Base-by-base conservation (phyloP, 2,329 filamentous ascomycete species). In the Fusarium torulosum region DNA sequence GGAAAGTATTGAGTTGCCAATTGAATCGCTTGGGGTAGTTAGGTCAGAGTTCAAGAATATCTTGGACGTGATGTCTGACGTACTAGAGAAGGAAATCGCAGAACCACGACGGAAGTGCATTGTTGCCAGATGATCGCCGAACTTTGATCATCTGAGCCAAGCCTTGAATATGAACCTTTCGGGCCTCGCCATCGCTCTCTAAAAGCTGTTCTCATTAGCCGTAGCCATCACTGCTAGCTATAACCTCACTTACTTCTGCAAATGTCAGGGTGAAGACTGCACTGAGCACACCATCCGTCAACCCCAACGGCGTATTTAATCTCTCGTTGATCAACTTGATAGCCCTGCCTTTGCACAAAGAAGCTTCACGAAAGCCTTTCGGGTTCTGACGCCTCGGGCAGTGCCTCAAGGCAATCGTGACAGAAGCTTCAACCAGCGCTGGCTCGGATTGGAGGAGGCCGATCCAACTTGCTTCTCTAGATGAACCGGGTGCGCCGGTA, bases 371-470 rank as follows among this genome's bases (percentile, higher is more conserved):
- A 7, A 59, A 9, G 4, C 15, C 19, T 7, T 41, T 45, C 3
- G 15, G 10, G 3, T 20, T 44, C 9, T 25, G 31, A 0, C 33
- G 11, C 2, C 15, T 14, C 0, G 51, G 37, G 1, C 46, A 60
- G n/a, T 70, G 47, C 15, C 45, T 47, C 2, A 74, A 14, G 1
- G 53, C 69, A 11, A 74, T 64, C 0, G 61, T 47, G 58, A 74
- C 59, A 1, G 72, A 72, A 0, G 72, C 71, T n/a, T 74, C 70
- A 3, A 74, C 47, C 2, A 74, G 56, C 11, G 72, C 72, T n/a
- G 71, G 72, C 31, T 74, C 72, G 1, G 72, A 68, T 10, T 62
- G 19, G 19, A 74, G 25, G 0, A 74, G 52, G 10, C 33, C 7
- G 3, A 63, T 35, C 71, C 71, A 74, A 2, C 56, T 43, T 19